These are phyloP conservation scores for Delphinella strobiligena DNA, from an alignment of 2,329 filamentous ascomycete species.

Conservation along the genomic window DNA sequence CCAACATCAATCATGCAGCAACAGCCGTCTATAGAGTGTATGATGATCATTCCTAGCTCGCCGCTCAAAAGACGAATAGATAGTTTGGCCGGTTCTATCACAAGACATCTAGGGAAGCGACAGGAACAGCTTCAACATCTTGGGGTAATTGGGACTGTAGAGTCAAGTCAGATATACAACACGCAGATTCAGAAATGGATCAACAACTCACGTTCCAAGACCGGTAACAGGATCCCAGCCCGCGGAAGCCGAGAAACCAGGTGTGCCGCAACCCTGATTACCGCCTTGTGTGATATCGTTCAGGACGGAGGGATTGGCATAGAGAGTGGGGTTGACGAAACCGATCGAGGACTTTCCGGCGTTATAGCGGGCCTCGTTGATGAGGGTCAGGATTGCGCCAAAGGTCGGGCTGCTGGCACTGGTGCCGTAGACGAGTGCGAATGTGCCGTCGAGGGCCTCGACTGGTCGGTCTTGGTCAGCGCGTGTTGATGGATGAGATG, in stretches of 20 bases:
- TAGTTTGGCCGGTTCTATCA: too few species aligned
- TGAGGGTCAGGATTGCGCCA: slow-evolving; percentile 35
- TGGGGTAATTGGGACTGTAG: neutral
- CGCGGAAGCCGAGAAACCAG: slow-evolving; percentile 16
- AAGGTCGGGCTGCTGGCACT: slow-evolving; percentile 39
- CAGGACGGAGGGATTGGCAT: slow-evolving; percentile 28
- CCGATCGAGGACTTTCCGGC: slow-evolving; percentile 27
- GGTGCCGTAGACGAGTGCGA: slow-evolving; percentile 37
- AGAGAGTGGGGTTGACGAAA: slow-evolving; percentile 32
- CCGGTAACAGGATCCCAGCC: slow-evolving; percentile 26
- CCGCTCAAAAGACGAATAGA: too few species aligned
- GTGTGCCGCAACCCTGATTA: slow-evolving; percentile 27
- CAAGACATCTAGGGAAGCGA: neutral
- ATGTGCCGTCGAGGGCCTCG: slow-evolving; percentile 31
- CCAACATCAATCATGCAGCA: too few species aligned
- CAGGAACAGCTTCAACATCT: neutral
- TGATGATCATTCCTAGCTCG: too few species aligned
- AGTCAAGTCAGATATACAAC: neutral
- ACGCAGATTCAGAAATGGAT: neutral
- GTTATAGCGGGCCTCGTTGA: slow-evolving; percentile 28
- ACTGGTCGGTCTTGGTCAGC: too few species aligned
- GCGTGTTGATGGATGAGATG: too few species aligned
- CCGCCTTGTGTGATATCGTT: slow-evolving; percentile 28
- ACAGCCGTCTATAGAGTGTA: too few species aligned
- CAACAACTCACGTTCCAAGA: slow-evolving; percentile 12